A percentile compares a stretch with the other conserved stretches of the same genome.
These are phyloP conservation scores for Hyphodiscus sp. DNA, from an alignment of 2,329 filamentous ascomycete genomes.

Conservation along the genomic window DNA sequence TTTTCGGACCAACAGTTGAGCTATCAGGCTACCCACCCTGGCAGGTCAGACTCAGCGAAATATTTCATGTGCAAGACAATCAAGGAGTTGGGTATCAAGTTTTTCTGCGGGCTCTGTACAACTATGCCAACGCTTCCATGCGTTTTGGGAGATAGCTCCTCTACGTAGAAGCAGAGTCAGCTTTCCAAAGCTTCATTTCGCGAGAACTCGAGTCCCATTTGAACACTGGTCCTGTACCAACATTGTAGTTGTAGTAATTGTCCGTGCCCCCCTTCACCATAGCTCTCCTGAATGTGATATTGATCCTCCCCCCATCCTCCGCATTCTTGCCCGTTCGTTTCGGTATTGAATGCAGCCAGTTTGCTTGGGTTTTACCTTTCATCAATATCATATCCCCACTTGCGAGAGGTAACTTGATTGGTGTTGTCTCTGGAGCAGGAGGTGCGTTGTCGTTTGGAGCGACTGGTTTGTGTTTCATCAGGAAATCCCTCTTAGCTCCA, in stretches of 20 bases:
- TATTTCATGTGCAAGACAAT: conserved; percentile 73
- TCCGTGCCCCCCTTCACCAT: conserved; percentile 67
- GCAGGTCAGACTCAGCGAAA: conserved; percentile 92
- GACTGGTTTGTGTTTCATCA: conserved; percentile 70
- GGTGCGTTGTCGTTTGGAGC: conserved; percentile 29
- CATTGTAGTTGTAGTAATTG: conserved; percentile 82
- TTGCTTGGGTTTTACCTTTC: conserved; percentile 65
- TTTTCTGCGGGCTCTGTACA: conserved; percentile 78
- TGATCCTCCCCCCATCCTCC: conserved; percentile 59
- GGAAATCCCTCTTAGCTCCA: conserved; percentile 66
- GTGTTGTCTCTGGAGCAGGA: conserved; percentile 32
- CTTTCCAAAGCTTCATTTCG: conserved; percentile 34
- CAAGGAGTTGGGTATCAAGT: conserved; percentile 88
- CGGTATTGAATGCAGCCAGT: conserved; percentile 73
- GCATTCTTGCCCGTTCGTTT: conserved; percentile 62
- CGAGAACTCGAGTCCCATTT: conserved; percentile 54
- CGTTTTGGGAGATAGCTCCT: conserved; percentile 45
- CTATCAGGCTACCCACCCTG: conserved; percentile 92
- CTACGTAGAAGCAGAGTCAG: conserved; percentile 4
- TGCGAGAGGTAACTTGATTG: conserved; percentile 46
- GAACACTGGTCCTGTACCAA: conserved; percentile 62
- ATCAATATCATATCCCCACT: conserved; percentile 77
- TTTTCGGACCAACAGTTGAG: conserved; percentile 79
- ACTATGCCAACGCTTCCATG: conserved; percentile 83
- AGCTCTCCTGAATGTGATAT: conserved; percentile 71